A percentile compares a stretch with the other conserved stretches of the same genome.
Evolutionary conservation across 495 filamentous ascomycete genomes (phyloP).

Genomic region (Penicillium diatomitis): DNA sequence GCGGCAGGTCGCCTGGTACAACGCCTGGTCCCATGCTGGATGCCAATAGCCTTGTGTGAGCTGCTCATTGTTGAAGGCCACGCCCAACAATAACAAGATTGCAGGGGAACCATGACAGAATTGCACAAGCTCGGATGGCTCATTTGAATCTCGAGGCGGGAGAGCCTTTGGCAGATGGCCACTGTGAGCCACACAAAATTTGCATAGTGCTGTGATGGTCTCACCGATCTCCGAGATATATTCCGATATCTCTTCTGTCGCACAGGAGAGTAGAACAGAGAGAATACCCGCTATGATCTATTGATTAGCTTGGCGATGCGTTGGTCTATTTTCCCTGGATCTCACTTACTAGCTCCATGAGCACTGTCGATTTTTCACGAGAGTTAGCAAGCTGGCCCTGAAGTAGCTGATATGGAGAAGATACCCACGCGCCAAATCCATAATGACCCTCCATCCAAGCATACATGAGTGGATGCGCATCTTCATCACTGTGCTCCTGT

Average conservation of each 20-base stretch:
- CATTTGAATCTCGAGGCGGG: constrained; percentile 10
- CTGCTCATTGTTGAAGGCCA: constrained; percentile 19
- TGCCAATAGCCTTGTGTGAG: constrained; percentile 25
- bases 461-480: constrained; percentile 39
- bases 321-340: too few relatives aligned
- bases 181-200: constrained; percentile 22
- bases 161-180: constrained; percentile 36
- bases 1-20: constrained; percentile 25
- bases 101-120: constrained; percentile 40
- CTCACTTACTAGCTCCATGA: constrained; percentile 26
- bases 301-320: too few relatives aligned
- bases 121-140: constrained; percentile 30
- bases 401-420: not conserved
- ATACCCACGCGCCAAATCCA: constrained; percentile 32
- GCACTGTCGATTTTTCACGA: constrained; percentile 8
- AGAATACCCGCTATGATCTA: constrained; percentile 28
- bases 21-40: constrained; percentile 33
- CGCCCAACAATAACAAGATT: constrained; percentile 26
- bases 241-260: constrained; percentile 16
- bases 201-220: constrained; percentile 32
- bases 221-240: constrained; percentile 28
- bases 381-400: not conserved
- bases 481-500: constrained; percentile 19
- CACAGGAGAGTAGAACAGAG: constrained; percentile 31
- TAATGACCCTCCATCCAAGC: constrained; percentile 34